Conservation (phyloP, 2,329 filamentous ascomycete genomes). For the Dactylellina drechsleri region DNA sequence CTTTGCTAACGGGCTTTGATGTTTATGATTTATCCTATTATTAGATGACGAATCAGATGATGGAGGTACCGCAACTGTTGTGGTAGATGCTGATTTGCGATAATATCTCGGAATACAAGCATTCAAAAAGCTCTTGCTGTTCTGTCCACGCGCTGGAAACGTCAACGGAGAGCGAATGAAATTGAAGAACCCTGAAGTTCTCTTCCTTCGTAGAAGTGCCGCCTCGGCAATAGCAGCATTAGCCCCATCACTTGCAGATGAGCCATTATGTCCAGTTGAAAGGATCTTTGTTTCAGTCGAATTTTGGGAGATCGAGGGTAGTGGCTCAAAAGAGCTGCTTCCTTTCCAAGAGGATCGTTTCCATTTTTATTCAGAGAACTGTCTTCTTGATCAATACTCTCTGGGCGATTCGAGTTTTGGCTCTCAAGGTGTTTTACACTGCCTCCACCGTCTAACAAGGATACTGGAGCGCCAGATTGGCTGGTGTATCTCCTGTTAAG, state of each 20-base stretch:
- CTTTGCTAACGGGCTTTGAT: slow-evolving; percentile 10
- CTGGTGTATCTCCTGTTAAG: not conserved
- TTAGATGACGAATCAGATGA: slow-evolving; percentile 22
- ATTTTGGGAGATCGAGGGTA: slow-evolving; percentile 9
- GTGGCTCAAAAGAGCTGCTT: slow-evolving; percentile 11
- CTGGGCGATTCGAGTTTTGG: slow-evolving; percentile 15
- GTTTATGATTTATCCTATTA: slow-evolving; percentile 16
- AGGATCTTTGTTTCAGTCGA: slow-evolving; percentile 1
- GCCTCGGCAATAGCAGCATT: not conserved
- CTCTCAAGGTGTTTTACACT: slow-evolving; percentile 26
- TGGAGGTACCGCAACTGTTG: not conserved
- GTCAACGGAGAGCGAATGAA: slow-evolving; percentile 40
- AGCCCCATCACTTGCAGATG: not conserved
- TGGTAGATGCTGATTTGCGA: slow-evolving; percentile 14
- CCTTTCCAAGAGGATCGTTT: slow-evolving; percentile 20
- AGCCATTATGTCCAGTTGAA: not conserved
- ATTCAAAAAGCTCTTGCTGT: slow-evolving; percentile 20
- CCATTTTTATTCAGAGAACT: not conserved
- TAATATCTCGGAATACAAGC: slow-evolving; percentile 31
- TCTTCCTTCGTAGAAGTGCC: slow-evolving; percentile 18
- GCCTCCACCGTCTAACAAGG: slow-evolving; percentile 29
- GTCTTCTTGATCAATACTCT: slow-evolving; percentile 14
- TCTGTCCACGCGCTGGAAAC: slow-evolving; percentile 26
- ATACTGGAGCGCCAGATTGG: not conserved
- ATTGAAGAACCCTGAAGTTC: slow-evolving; percentile 19